phyloP scores from a whole-genome alignment of 495 filamentous ascomycete species.

The Mytilinidion resinicola region DNA sequence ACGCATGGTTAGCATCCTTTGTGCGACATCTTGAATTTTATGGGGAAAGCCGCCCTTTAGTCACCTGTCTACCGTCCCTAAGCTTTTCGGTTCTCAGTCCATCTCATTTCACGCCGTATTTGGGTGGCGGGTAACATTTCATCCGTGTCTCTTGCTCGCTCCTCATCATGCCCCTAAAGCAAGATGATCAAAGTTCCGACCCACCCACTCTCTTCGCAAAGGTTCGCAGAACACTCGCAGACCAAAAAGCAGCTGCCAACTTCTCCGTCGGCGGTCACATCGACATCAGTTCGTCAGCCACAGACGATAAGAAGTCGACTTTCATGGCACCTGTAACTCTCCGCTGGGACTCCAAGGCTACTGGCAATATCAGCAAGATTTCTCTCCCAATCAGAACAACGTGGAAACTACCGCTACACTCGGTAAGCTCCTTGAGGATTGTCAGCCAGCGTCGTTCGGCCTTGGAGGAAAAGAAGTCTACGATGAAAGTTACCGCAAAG shows the following conservation, averaged over 20 bases:
- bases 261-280: not conserved
- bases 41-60: too few species aligned
- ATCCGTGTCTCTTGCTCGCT: too few species aligned
- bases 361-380: constrained; percentile 1
- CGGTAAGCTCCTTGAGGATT: constrained; percentile 32
- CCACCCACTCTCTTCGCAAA: not conserved
- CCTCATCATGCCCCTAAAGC: too few species aligned
- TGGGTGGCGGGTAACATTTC: too few species aligned
- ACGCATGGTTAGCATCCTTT: too few species aligned
- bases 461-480: constrained; percentile 40
- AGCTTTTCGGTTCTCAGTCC: too few species aligned
- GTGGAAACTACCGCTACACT: constrained; percentile 1
- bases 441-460: constrained; percentile 46
- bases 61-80: too few species aligned
- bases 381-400: not conserved
- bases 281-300: not conserved
- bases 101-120: too few species aligned
- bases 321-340: not conserved
- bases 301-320: not conserved
- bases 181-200: too few species aligned
- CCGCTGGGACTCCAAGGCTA: not conserved
- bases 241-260: not conserved
- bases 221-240: not conserved
- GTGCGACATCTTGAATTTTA: too few species aligned
- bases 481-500: constrained; percentile 47